Conservation (phyloP, 2,329 filamentous ascomycete species). For the Alternaria ventricosa region DNA sequence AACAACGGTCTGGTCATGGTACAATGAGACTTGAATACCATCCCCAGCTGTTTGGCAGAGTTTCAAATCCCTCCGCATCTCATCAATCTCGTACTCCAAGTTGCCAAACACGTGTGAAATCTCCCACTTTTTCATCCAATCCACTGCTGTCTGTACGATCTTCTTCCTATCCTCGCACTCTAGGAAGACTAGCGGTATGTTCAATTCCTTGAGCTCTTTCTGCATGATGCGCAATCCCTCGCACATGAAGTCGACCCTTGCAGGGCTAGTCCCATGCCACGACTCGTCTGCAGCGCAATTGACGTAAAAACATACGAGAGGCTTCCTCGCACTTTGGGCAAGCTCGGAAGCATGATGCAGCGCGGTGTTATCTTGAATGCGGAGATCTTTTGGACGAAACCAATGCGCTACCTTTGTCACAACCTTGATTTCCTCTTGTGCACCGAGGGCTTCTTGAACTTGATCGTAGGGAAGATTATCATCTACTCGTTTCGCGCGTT, state of each 20-base stretch:
- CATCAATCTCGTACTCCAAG: slow-evolving; percentile 56
- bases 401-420: slow-evolving; percentile 56
- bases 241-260: slow-evolving; percentile 57
- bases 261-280: slow-evolving; percentile 59
- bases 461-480: slow-evolving; percentile 53
- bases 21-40: slow-evolving; percentile 51
- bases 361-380: slow-evolving; percentile 58
- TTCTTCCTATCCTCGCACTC: slow-evolving; percentile 52
- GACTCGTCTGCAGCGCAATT: slow-evolving; percentile 56
- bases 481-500: slow-evolving; percentile 59
- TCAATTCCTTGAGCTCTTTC: slow-evolving; percentile 54
- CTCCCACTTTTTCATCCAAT: slow-evolving; percentile 54
- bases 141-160: slow-evolving; percentile 51
- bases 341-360: slow-evolving; percentile 55
- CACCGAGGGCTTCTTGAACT: slow-evolving; percentile 49
- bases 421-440: slow-evolving; percentile 48
- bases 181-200: slow-evolving; percentile 58
- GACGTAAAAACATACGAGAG: slow-evolving; percentile 56
- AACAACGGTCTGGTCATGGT: slow-evolving; percentile 59
- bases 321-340: slow-evolving; percentile 52
- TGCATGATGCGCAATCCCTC: slow-evolving; percentile 55
- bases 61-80: slow-evolving; percentile 55
- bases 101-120: slow-evolving; percentile 58
- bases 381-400: slow-evolving; percentile 60
- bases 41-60: slow-evolving; percentile 48